Conservation (phyloP, 179 eudicot species). For the Camellia oleifera region DNA sequence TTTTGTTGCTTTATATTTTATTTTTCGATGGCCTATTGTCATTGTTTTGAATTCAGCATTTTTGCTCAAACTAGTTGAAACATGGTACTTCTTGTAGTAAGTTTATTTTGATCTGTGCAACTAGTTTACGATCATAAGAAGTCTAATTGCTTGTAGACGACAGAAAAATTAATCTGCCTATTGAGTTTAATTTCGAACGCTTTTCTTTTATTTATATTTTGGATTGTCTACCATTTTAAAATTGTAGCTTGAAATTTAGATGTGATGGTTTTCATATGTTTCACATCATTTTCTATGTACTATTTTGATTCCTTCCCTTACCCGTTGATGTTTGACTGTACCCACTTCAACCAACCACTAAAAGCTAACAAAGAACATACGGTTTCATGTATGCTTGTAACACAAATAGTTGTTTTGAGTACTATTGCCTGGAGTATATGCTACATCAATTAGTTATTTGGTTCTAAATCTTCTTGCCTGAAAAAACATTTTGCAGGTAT, state of each 20-base stretch:
- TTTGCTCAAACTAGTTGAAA: not conserved
- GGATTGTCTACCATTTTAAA: not conserved
- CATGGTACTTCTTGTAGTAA: not conserved
- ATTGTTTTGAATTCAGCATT: not conserved
- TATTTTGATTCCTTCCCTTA: not conserved
- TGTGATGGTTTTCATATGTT: not conserved
- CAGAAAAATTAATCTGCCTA: not conserved
- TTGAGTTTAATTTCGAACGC: not conserved
- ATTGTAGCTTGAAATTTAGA: not conserved
- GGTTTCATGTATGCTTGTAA: not conserved
- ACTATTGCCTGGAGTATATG: not conserved
- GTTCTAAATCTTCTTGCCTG: not conserved
- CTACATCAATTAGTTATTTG: not conserved
- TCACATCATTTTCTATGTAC: not conserved
- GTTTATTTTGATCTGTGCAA: not conserved
- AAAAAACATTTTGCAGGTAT: conserved; percentile 47
- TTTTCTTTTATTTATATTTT: not conserved
- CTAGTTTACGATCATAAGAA: not conserved
- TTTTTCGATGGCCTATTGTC: not conserved
- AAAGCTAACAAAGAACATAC: not conserved
- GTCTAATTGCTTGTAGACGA: not conserved
- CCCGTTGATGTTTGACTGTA: not conserved
- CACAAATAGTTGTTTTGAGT: not conserved
- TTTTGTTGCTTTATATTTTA: not conserved
- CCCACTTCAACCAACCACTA: not conserved